Base-by-base conservation (phyloP, 73 alveolate species). In the Urostyla sp. region DNA sequence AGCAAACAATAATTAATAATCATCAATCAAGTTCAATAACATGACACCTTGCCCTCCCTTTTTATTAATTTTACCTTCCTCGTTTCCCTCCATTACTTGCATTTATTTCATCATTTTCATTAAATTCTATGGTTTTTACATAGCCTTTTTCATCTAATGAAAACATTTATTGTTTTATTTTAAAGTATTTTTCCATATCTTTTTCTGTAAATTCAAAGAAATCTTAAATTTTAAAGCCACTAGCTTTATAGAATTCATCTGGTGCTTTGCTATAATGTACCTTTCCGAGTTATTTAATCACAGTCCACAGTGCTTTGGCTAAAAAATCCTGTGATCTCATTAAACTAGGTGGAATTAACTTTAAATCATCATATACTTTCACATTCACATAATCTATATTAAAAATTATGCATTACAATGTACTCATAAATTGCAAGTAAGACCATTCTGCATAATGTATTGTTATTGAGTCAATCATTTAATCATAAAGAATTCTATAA, bases 371-470 rank as follows among this genome's bases (percentile, higher is more conserved):
- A 30, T 55, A 55, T 21, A 23, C 27, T 46, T 55, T 23, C 16
- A 55, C 20, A 24, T 55, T 46, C 18, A 55, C 72, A 6, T n/a
- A 23, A 6, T 55, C 18, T 40, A 11, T 40, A 40, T 40, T 40
- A 11, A 40, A 11, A 15, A 40, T 11, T 11, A 40, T 11, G 15
- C 15, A 40, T 10, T 40, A 11, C 10, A 40, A 15, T 15, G 10
- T 40, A 40, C 51, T 40, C 48, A 13, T 55, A 7, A 55, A 30
- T 23, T 55, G 50, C 48, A 55, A 46, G 46, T 55, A 55, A 30
- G 72, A 55, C 72, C 72, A 55, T 3, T 55, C 72, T 3, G 72
- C 72, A 55, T 55, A 55, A 46, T 55, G 50, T 20, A 55, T 55
- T 3, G 49, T 55, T 6, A 55, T 24, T 23, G 46, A n/a, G 18